Conservation (phyloP, 163 green algal species). For the Chlamydomonas reinhardtii region DNA sequence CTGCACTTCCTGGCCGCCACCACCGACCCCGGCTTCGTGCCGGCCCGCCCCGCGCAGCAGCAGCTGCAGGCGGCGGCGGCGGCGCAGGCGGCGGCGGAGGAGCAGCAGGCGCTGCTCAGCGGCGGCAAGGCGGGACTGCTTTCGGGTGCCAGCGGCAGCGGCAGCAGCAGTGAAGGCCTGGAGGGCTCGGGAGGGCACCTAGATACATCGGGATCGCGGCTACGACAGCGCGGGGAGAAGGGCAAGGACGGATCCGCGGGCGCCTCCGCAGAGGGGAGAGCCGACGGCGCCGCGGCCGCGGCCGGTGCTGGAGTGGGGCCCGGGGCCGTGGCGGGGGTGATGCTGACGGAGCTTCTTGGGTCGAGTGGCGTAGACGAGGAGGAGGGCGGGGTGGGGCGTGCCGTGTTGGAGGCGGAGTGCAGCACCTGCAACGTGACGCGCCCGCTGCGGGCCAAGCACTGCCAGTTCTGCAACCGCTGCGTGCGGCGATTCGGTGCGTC, state of each 20-base stretch:
- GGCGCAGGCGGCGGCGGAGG: not conserved
- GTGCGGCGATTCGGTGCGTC: constrained; percentile 64
- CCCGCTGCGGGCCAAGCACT: constrained; percentile 81
- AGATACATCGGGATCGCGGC: too few relatives aligned
- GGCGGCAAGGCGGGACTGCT: too few relatives aligned
- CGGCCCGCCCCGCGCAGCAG: too few relatives aligned
- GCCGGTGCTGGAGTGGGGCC: not conserved
- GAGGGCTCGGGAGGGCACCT: too few relatives aligned
- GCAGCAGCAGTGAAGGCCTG: too few relatives aligned
- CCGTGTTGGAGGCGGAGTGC: constrained; percentile 36
- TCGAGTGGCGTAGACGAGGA: not conserved
- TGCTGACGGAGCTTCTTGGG: not conserved
- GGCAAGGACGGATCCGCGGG: too few relatives aligned
- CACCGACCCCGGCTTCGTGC: constrained; percentile 22
- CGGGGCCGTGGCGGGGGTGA: too few relatives aligned
- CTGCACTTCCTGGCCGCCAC: constrained; percentile 36
- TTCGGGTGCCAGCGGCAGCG: too few relatives aligned
- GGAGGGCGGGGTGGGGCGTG: not conserved
- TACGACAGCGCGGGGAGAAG: too few relatives aligned
- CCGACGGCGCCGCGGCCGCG: too few relatives aligned
- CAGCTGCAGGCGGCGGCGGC: not conserved
- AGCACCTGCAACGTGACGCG: constrained; percentile 66
- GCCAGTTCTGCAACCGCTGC: constrained; percentile 71
- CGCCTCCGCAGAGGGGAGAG: too few relatives aligned
- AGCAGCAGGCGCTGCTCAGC: not conserved